Percentiles rank a stretch among this genome's conserved stretches.
Evolutionary conservation across 345 rosid genomes (phyloP).

Genomic region (Sapria himalayana): DNA sequence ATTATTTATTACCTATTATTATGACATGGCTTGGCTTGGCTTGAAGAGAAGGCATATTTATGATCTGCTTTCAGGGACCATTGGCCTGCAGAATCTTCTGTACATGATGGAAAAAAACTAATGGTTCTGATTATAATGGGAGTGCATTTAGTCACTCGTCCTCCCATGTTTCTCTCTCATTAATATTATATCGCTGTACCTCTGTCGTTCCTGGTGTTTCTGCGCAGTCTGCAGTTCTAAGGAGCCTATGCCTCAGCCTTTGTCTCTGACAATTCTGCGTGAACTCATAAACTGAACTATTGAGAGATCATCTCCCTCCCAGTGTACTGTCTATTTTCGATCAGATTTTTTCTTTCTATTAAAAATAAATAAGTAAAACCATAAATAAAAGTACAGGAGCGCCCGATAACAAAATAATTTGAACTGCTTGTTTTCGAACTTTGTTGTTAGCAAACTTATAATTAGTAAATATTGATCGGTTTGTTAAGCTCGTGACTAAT

Average conservation of each 20-base stretch:
- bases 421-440: no score
- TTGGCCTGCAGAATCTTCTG: constrained; percentile 44
- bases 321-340: no score
- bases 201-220: constrained; percentile 15
- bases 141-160: no score
- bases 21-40: not conserved
- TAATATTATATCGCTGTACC: constrained; percentile 28
- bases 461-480: no score
- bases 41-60: constrained; percentile 48
- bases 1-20: not conserved
- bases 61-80: constrained; percentile 57
- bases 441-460: no score
- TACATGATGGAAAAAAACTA: constrained; percentile 32
- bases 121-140: constrained; percentile 39
- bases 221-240: constrained; percentile 26
- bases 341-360: no score
- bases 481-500: no score
- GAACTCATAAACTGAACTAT: constrained; percentile 42
- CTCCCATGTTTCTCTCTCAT: constrained; percentile 10
- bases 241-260: constrained; percentile 30
- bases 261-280: constrained; percentile 63
- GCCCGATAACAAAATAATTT: no score
- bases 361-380: no score
- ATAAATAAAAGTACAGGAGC: no score
- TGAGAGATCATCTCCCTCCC: no score